Evolutionary conservation across 345 rosid species (phyloP).

Genomic region (Rhizophora mangle): DNA sequence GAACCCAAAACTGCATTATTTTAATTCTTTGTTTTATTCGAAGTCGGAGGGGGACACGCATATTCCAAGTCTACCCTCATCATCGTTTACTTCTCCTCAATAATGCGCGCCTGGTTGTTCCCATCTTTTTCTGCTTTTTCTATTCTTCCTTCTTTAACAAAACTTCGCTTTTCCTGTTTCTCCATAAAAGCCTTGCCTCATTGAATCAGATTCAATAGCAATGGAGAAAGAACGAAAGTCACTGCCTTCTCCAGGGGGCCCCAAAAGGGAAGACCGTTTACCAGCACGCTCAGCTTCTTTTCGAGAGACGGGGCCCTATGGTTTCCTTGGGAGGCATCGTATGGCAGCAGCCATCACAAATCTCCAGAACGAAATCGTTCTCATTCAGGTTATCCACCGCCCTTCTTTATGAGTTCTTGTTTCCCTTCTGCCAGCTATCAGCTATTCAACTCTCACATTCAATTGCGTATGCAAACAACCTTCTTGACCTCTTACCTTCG

Average conservation of each 20-base stretch:
- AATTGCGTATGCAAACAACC: background rate
- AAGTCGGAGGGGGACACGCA: no score
- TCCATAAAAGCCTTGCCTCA: no score
- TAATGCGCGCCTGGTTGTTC: no score
- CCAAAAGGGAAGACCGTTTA: background rate
- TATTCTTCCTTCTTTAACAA: no score
- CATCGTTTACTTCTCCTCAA: no score
- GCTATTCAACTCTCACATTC: background rate
- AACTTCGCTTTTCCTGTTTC: no score
- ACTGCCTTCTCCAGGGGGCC: background rate
- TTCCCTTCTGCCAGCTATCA: background rate
- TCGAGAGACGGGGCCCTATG: background rate
- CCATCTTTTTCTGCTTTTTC: no score
- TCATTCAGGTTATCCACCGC: slow-evolving; percentile 27
- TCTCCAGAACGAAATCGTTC: slow-evolving; percentile 36
- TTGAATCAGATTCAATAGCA: no score
- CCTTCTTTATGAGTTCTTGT: background rate
- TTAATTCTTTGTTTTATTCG: no score
- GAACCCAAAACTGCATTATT: no score
- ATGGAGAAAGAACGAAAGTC: background rate
- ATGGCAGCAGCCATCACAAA: slow-evolving; percentile 35
- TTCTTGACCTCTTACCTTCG: background rate
- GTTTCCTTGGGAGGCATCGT: slow-evolving; percentile 38
- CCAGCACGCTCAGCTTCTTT: background rate
- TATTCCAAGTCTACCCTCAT: no score